Base-by-base conservation (phyloP, 2,329 filamentous ascomycete genomes). In the Calonectria crousiana region DNA sequence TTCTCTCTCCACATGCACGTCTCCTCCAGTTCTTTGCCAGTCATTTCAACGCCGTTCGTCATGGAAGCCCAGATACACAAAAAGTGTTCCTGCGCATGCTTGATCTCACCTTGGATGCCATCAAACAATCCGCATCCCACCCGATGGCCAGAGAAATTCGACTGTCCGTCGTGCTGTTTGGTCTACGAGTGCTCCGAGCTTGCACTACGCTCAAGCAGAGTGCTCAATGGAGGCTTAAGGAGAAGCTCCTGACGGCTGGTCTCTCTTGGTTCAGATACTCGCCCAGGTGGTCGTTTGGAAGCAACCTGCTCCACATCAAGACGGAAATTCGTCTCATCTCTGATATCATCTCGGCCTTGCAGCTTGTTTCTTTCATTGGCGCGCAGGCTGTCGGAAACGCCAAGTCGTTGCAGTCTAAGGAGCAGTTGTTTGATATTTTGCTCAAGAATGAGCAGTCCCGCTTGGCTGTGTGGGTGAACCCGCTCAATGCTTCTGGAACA, bases 251-350 rank as follows among this genome's bases (percentile, higher is more conserved):
- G 47, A 96, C 95, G 8, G 95, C 95, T 36, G 96, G 92, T 18
- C 87, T 99, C 38, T 92, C 90, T 75, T 99, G 97, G 97, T 99
- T 99, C 84, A 91, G 89, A 49, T 91, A 93, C 77, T 88, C 95
- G 8, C 95, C 96, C 18, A 92, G 92, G 78, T 99, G 97, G 96
- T 98, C 97, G 0, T 98, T 97, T 84, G 97, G 97, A 71, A 97
- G 96, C 80, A 99, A 98, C 82, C 91, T 95, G 64, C 87, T 99
- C 20, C 97, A 99, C 83, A 88, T 98, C 67, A 98, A 98, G 87
- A 96, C 97, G 0, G 97, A 99, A 85, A 92, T 95, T 41, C 93
- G 94, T 77, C 87, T 98, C 23, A 90, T 98, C 49, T 89, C 90
- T 9, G 95, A 98, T 82, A 92, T 98, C 44, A 87, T 93, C 64